These are phyloP conservation scores for Gastrolobium bilobum DNA, from an alignment of 306 rosid genomes.

Conservation along the genomic window DNA sequence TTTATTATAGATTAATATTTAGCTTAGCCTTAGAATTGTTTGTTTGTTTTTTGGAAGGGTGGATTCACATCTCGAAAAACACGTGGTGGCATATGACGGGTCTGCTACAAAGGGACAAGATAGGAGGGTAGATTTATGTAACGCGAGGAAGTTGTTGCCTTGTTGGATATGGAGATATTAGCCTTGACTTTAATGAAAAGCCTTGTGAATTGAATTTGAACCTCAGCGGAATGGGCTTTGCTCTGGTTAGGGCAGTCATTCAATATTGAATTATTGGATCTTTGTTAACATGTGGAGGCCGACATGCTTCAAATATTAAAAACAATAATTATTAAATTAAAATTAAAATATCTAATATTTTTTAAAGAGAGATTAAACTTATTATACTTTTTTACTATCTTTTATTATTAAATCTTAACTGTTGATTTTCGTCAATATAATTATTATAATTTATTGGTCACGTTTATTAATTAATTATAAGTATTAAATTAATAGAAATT, in stretches of 20 bases:
- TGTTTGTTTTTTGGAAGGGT: not conserved
- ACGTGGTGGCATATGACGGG: constrained; percentile 47
- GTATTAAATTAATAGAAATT: too few relatives aligned
- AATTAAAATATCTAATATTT: not conserved
- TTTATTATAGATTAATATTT: not conserved
- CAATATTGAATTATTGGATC: not conserved
- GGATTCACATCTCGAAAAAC: constrained; percentile 50
- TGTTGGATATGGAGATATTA: constrained; percentile 35
- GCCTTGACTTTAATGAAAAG: constrained; percentile 29
- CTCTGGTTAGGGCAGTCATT: not conserved
- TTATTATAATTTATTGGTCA: too few relatives aligned
- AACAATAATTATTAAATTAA: not conserved
- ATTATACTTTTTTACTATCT: too few relatives aligned
- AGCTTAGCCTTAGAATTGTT: not conserved
- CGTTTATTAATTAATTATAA: too few relatives aligned
- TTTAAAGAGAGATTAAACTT: too few relatives aligned
- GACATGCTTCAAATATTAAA: not conserved
- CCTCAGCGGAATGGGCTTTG: constrained; percentile 12
- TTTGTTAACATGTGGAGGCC: not conserved
- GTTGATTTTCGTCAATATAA: too few relatives aligned
- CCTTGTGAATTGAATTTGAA: constrained; percentile 27
- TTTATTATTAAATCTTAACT: too few relatives aligned
- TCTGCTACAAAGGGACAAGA: constrained; percentile 49
- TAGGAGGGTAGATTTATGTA: constrained; percentile 39
- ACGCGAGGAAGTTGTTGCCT: constrained; percentile 44